These are phyloP conservation scores for Cercophora sp. DNA, from an alignment of 495 filamentous ascomycete genomes.

Conservation along the genomic window DNA sequence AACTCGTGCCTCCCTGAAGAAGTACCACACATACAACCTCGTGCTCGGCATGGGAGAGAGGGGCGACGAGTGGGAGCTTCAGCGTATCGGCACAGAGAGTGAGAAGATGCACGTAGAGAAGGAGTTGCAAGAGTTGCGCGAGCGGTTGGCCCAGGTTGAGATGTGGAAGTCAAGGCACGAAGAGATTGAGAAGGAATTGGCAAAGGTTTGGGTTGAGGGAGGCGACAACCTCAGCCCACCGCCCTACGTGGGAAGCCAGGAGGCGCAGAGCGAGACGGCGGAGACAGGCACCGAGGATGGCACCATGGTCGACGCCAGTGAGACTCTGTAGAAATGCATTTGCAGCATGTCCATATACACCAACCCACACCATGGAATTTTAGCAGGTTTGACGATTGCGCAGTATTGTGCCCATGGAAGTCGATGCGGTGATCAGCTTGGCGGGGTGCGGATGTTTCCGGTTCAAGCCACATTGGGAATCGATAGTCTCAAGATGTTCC, in stretches of 20 bases:
- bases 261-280: conserved; percentile 8
- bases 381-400: no score
- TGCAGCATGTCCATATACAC: neutral
- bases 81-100: conserved; percentile 84
- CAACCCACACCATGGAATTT: no score
- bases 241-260: conserved; percentile 30
- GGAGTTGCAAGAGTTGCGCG: conserved; percentile 78
- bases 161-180: conserved; percentile 74
- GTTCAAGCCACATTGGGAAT: neutral
- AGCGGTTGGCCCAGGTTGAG: conserved; percentile 74
- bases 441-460: no score
- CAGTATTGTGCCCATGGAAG: no score
- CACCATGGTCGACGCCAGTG: neutral
- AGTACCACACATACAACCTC: conserved; percentile 89
- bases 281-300: neutral
- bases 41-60: conserved; percentile 69
- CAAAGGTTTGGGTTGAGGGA: conserved; percentile 53
- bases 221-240: conserved; percentile 41
- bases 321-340: neutral
- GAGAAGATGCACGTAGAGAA: conserved; percentile 89
- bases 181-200: conserved; percentile 61
- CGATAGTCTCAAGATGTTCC: conserved; percentile 3
- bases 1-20: conserved; percentile 86
- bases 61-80: conserved; percentile 75
- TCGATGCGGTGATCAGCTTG: no score